These are phyloP conservation scores for Solanum chacoense DNA, from an alignment of 305 asterid species.

Conservation along the genomic window DNA sequence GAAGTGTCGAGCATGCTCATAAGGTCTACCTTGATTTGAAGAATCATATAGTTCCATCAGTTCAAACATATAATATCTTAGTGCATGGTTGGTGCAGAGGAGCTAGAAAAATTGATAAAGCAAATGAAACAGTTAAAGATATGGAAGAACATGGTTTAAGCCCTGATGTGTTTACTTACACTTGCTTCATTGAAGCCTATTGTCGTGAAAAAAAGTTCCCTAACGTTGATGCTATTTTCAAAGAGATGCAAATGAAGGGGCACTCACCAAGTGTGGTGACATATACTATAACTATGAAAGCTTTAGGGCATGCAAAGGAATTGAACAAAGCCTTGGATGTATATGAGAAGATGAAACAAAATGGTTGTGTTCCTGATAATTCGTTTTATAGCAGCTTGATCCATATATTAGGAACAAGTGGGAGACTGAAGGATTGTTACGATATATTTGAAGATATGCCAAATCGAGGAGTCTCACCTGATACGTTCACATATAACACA, in stretches of 20 bases:
- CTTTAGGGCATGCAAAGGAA: constrained; percentile 62
- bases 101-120: constrained; percentile 54
- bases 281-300: constrained; percentile 49
- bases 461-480: constrained; percentile 55
- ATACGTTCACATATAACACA: constrained; percentile 38
- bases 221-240: constrained; percentile 44
- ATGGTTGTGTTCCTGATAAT: constrained; percentile 51
- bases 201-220: constrained; percentile 71
- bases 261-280: constrained; percentile 50
- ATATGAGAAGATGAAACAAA: constrained; percentile 61
- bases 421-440: constrained; percentile 63
- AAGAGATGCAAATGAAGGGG: constrained; percentile 53
- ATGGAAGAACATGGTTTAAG: constrained; percentile 50
- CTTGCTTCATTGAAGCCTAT: constrained; percentile 52
- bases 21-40: constrained; percentile 30
- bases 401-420: constrained; percentile 41
- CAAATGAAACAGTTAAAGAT: constrained; percentile 32
- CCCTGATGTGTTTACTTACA: constrained; percentile 52
- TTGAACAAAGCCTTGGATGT: constrained; percentile 42
- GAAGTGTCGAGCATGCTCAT: constrained; percentile 71
- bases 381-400: constrained; percentile 45
- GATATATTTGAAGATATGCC: constrained; percentile 71
- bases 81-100: constrained; percentile 76
- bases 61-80: constrained; percentile 51
- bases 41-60: constrained; percentile 34